Conservation (phyloP, 352 stramenopile species). For the Lagenidium sp. region DNA sequence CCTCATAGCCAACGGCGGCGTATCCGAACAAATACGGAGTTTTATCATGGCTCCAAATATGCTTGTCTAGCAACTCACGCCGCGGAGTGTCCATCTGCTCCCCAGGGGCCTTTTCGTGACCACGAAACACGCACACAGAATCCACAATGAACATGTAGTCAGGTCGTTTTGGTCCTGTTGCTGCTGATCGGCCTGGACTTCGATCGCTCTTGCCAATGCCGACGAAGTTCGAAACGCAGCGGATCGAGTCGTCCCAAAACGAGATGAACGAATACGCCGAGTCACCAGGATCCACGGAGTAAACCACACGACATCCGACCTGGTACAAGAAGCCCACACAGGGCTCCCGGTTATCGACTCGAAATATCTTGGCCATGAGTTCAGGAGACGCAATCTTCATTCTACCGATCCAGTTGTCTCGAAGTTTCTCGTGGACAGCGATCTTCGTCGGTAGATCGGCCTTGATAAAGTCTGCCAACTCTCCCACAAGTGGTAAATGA, state of each 20-base stretch:
- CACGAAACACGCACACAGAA: slow-evolving; percentile 4
- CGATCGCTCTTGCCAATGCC: slow-evolving; percentile 16
- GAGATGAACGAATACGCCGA: slow-evolving; percentile 17
- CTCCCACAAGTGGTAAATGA: slow-evolving; percentile 6
- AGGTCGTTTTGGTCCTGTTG: slow-evolving; percentile 10
- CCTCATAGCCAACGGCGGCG: slow-evolving; percentile 19
- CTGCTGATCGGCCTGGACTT: slow-evolving; percentile 9
- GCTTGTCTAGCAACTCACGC: slow-evolving; percentile 13
- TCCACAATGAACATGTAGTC: slow-evolving; percentile 15
- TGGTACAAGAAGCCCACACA: slow-evolving; percentile 12
- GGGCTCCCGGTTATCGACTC: slow-evolving; percentile 8
- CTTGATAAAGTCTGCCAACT: slow-evolving; percentile 7
- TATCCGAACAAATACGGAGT: slow-evolving; percentile 28
- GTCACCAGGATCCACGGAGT: slow-evolving; percentile 9
- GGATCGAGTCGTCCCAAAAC: slow-evolving; percentile 21
- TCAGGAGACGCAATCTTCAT: slow-evolving; percentile 11
- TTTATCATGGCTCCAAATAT: slow-evolving; percentile 21
- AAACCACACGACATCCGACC: slow-evolving; percentile 9
- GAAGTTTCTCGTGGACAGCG: slow-evolving; percentile 1
- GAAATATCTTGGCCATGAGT: slow-evolving; percentile 17
- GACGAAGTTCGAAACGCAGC: slow-evolving; percentile 14
- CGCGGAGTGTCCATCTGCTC: slow-evolving; percentile 12
- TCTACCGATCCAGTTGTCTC: slow-evolving; percentile 1
- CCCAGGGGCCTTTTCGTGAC: slow-evolving; percentile 4
- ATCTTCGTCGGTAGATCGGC: slow-evolving; percentile 6